Base-by-base conservation (phyloP, 441 rosid genomes). In the Eutrema salsugineum region DNA sequence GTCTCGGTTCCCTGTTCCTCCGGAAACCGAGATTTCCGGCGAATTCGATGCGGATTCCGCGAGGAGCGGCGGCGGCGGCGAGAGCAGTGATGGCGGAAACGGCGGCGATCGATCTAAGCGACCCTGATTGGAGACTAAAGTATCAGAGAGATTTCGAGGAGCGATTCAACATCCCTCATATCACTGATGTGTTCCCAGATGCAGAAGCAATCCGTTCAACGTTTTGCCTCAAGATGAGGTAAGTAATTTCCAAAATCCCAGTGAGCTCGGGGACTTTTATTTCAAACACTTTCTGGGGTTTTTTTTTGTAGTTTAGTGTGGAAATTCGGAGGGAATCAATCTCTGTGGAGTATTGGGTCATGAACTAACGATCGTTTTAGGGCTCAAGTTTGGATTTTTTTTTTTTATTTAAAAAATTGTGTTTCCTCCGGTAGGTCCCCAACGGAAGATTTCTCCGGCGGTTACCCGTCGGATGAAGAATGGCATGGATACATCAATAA, bases 401-500 rank as follows among this genome's bases (percentile, higher is more conserved):
- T 36, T 2, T 36, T 0, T 10, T 36, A 10, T 3, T 6, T 2
- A 15, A n/a, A n/a, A n/a, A n/a, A 2, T 15, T 43, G 0, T 6
- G 39, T 5, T 16, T 44, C 22, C 47, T 38, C 17, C 33, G 19
- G 47, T 32, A 93, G 98, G 86, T 83, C 93, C 60, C 99, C 98
- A 3, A 78, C 77, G 24, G 98, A 71, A 68, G 87, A 84, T 7
- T 89, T 89, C 65, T 83, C 78, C 0, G 91, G 81, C 38, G 93
- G 91, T 32, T 94, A 89, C 58, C 96, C 98, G 2, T 88, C 98
- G 19, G 96, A 94, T 71, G 98, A 91, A 73, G 87, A 88, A 68
- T 94, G 98, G 98, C 94, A 89, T 47, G 98, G 98, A 30, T 92
- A 92, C 77, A 92, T 94, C 49, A 92, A 94, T 55, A 92, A 89